phyloP scores from a whole-genome alignment of 1,139 yeast species.

The Kodamaea suecica region DNA sequence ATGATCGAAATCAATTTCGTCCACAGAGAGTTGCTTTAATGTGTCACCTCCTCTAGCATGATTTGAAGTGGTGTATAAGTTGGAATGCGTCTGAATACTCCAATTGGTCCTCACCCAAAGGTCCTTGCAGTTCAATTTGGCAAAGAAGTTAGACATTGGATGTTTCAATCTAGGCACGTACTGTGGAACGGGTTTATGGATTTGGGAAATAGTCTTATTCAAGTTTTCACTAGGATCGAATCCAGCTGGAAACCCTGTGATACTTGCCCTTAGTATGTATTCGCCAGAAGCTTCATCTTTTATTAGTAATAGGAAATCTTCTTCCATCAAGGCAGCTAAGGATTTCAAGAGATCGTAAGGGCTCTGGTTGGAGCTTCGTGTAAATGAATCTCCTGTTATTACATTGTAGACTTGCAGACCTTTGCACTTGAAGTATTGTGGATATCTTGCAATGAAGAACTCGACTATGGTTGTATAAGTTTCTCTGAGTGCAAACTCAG shows the following conservation, averaged over 20 bases:
- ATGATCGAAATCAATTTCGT: slow-evolving; percentile 38
- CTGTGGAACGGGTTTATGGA: slow-evolving; percentile 45
- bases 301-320: slow-evolving; percentile 36
- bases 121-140: slow-evolving; percentile 33
- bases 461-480: slow-evolving; percentile 28
- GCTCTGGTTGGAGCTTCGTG: slow-evolving; percentile 14
- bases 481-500: slow-evolving; percentile 28
- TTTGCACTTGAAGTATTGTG: slow-evolving; percentile 27
- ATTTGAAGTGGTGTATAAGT: slow-evolving; percentile 27
- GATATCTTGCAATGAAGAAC: slow-evolving; percentile 32
- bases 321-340: slow-evolving; percentile 36
- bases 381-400: slow-evolving; percentile 30
- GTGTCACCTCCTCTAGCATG: slow-evolving; percentile 36
- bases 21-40: slow-evolving; percentile 19
- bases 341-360: slow-evolving; percentile 21
- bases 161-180: slow-evolving; percentile 30
- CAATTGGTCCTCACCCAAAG: slow-evolving; percentile 43
- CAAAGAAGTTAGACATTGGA: slow-evolving; percentile 41
- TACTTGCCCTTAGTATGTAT: slow-evolving; percentile 32
- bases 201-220: slow-evolving; percentile 36
- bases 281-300: slow-evolving; percentile 38
- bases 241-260: slow-evolving; percentile 44
- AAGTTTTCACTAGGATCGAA: slow-evolving; percentile 37
- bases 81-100: slow-evolving; percentile 38
- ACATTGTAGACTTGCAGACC: slow-evolving; percentile 20